Conservation (phyloP, 306 rosid genomes). For the Inga leiocalycina region DNA sequence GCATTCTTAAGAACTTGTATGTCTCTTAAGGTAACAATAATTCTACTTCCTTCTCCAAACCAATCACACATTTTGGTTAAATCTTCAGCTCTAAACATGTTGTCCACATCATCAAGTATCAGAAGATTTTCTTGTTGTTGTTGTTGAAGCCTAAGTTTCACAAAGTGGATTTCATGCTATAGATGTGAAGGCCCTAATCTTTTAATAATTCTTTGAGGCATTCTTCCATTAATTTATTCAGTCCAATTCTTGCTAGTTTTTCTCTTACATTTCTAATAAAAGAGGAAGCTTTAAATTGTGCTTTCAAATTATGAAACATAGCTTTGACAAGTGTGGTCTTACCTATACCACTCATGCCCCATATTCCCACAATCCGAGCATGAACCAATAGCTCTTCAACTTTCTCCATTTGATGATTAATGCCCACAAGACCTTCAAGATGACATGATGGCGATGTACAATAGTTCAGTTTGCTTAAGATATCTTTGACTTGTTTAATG, state of each 20-base stretch:
- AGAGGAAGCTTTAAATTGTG: not conserved
- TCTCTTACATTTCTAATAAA: not conserved
- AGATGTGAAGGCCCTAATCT: not conserved
- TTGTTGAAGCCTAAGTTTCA: not conserved
- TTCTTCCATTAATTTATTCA: not conserved
- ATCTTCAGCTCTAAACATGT: not conserved
- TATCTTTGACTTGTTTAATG: not conserved
- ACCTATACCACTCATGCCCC: not conserved
- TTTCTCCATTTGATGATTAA: not conserved
- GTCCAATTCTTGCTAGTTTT: not conserved
- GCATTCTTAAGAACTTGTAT: not conserved
- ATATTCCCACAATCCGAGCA: not conserved
- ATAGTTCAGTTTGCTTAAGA: not conserved
- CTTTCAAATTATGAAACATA: not conserved
- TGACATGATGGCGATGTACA: not conserved
- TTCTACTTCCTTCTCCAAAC: not conserved
- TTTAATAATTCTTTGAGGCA: not conserved
- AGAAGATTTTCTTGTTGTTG: not conserved
- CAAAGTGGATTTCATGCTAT: not conserved
- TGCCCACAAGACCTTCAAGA: not conserved
- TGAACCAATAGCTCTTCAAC: not conserved
- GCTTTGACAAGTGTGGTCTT: not conserved
- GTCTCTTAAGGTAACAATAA: not conserved
- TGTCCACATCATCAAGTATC: not conserved
- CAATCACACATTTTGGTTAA: not conserved